phyloP scores from a whole-genome alignment of 768 basidiomycete genomes.

The Saitozyma sp. region DNA sequence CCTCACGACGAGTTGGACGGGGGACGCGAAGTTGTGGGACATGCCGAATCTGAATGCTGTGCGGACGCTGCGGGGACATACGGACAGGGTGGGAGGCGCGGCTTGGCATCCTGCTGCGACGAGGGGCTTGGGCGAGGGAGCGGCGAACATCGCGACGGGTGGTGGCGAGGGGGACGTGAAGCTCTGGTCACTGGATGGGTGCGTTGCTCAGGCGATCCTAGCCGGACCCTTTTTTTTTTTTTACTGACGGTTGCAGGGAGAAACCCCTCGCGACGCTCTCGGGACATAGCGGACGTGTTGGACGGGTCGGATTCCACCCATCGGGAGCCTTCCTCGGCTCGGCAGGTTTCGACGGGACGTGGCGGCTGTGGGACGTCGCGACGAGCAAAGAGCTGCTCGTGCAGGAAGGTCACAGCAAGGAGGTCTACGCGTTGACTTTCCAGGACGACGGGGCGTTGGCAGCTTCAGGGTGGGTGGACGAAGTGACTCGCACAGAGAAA shows the following conservation, averaged over 20 bases:
- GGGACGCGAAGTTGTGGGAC: constrained; percentile 91
- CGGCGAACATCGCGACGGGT: constrained; percentile 83
- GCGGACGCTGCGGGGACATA: constrained; percentile 75
- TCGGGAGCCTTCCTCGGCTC: constrained; percentile 91
- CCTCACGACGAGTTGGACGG: constrained; percentile 95
- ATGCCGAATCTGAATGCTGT: constrained; percentile 84
- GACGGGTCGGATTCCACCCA: constrained; percentile 93
- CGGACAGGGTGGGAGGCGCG: constrained; percentile 88
- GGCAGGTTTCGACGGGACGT: constrained; percentile 94
- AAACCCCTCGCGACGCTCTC: constrained; percentile 78
- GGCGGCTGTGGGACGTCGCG: constrained; percentile 92
- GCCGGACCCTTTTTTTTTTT: too few species aligned
- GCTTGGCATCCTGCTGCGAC: constrained; percentile 98
- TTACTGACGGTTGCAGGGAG: constrained; percentile 60
- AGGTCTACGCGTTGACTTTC: constrained; percentile 93
- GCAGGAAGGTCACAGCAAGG: constrained; percentile 96
- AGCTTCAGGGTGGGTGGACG: constrained; percentile 75
- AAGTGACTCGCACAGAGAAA: too few species aligned
- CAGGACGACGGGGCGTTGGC: constrained; percentile 90
- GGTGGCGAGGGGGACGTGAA: constrained; percentile 83
- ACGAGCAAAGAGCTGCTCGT: constrained; percentile 77
- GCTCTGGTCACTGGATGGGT: constrained; percentile 88
- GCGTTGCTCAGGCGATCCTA: constrained; percentile 38
- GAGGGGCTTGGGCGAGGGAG: constrained; percentile 62
- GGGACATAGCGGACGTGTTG: constrained; percentile 88